Base-by-base conservation (phyloP, 2,329 filamentous ascomycete genomes). In the Fusarium dimerum region DNA sequence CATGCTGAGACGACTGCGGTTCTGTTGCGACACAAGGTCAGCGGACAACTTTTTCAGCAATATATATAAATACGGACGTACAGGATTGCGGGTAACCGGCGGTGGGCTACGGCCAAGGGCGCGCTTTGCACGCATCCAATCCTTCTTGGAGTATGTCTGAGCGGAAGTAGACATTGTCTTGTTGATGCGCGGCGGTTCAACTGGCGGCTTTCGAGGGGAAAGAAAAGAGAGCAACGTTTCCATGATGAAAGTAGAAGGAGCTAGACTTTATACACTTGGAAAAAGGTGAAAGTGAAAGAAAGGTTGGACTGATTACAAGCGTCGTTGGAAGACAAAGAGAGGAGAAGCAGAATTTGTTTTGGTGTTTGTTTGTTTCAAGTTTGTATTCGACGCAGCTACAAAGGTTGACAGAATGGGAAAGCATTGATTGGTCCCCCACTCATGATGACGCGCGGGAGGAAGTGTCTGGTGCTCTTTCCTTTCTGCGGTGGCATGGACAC, bases 151-250 rank as follows among this genome's bases (percentile, higher is more conserved):
- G 12, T 45, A 53, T 7, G 49, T 48, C 44, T 45, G 57, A 2
- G 50, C 48, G 10, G 51, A 45, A 26, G 54, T 52, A 42, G 50
- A 16, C 45, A 55, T 54, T 29, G 61, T 51, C 46, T 62, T 59
- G 12, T 52, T 5, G 20, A 30, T 34, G 11, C 16, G 18, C 2
- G 34, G 16, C 17, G 40, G 47, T 40, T 48, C 18, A 41, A 45
- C 39, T 18, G 43, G 16, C 12, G 47, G 46, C 47, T 57, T 54
- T 50, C 58, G 53, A 42, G 63, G 63, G 32, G 63, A 64, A 32
- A 63, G 48, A 9, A 62, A 49, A 34, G 51, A 50, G 10, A 57
- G 32, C 10, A 62, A n/a, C 16, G 48, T 40, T 8, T 59, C 48
- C 55, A 62, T 61, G 18, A 29, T 53, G 44, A 26, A 43, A 18